A percentile compares a stretch with the other conserved stretches of the same genome.
Conservation (phyloP, 345 rosid genomes). For the Gossypium stocksii region DNA sequence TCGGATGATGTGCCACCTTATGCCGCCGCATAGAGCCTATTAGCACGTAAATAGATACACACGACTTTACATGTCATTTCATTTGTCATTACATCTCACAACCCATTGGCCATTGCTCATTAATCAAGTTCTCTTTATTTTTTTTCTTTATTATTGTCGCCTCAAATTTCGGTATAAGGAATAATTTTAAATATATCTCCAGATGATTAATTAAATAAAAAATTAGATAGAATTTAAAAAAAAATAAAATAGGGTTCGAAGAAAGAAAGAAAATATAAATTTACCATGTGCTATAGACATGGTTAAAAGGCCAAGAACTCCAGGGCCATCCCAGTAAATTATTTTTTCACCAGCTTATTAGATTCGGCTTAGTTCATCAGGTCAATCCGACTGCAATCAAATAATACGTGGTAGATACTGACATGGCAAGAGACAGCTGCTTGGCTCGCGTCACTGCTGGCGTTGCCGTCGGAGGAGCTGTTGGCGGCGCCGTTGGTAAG, state of each 20-base stretch:
- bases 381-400: slow-evolving; percentile 56
- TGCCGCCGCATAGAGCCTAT: slow-evolving; percentile 18
- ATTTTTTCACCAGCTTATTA: slow-evolving; percentile 60
- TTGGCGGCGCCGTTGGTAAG: slow-evolving; percentile 87
- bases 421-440: slow-evolving; percentile 87
- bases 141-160: slow-evolving; percentile 42
- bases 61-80: slow-evolving; percentile 56
- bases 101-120: no score
- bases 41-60: slow-evolving; percentile 45
- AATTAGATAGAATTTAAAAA: background rate
- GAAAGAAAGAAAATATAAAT: background rate
- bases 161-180: slow-evolving; percentile 59
- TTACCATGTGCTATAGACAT: slow-evolving; percentile 70
- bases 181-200: slow-evolving; percentile 63
- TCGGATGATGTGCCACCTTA: background rate
- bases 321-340: slow-evolving; percentile 64
- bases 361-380: slow-evolving; percentile 57
- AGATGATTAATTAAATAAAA: background rate
- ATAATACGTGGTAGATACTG: background rate
- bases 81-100: slow-evolving; percentile 65
- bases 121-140: no score
- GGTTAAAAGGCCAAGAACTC: slow-evolving; percentile 66
- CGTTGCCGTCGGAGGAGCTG: slow-evolving; percentile 84
- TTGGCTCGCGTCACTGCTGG: slow-evolving; percentile 74
- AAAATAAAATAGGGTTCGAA: background rate